phyloP scores from a whole-genome alignment of 495 filamentous ascomycete species.

The Neurospora africana region DNA sequence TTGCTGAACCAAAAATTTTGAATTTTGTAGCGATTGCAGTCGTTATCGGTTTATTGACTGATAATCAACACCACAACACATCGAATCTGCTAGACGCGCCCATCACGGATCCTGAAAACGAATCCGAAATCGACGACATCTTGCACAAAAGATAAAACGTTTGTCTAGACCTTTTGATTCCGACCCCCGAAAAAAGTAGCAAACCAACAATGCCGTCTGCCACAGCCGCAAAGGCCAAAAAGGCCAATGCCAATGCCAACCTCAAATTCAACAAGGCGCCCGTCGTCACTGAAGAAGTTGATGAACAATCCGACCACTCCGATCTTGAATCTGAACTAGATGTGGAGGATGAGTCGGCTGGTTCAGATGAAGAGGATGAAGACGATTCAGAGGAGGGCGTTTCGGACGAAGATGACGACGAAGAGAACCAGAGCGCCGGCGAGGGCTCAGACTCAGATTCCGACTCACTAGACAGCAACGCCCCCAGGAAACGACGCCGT shows the following conservation, averaged over 20 bases:
- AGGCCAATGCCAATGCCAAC: not conserved
- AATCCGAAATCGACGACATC: constrained; percentile 1
- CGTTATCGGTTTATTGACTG: not conserved
- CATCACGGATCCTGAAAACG: not conserved
- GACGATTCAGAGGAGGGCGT: not conserved
- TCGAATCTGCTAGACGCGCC: not conserved
- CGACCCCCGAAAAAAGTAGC: not conserved
- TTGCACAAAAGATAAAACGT: not conserved
- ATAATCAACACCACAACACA: not conserved
- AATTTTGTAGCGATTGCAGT: not conserved
- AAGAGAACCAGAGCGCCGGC: not conserved
- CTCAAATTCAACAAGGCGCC: not conserved
- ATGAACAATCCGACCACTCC: not conserved
- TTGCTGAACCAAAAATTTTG: constrained; percentile 8
- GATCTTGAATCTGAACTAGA: not conserved
- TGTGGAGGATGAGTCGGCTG: not conserved
- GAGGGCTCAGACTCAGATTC: constrained; percentile 11
- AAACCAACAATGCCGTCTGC: constrained; percentile 14
- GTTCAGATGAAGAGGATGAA: not conserved
- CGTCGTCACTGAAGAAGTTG: not conserved
- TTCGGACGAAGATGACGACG: not conserved
- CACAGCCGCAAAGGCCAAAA: constrained; percentile 6
- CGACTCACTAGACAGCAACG: constrained; percentile 36
- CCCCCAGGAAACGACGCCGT: constrained; percentile 39
- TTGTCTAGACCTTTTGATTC: too few relatives aligned